Evolutionary conservation across 345 rosid species (phyloP), one percentile per base, ranked within the genome.

Genomic region (Citropsis articulata): DNA sequence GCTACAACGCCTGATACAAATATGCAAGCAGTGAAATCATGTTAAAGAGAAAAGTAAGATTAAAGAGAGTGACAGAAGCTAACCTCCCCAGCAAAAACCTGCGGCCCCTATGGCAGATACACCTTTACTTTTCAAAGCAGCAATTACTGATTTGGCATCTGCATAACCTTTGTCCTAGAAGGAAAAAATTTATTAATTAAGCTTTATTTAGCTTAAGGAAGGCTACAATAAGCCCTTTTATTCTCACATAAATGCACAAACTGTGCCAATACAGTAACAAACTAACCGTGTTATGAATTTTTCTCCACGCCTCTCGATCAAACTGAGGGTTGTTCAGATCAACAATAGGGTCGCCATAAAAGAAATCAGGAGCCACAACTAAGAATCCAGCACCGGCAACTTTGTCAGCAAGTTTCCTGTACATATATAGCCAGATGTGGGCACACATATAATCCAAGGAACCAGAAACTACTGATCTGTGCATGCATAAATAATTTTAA

Each of bases 1-100:
- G 72, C 78, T 14, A 75, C 64, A 50, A 7, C 24, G 19, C 64
- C 78, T 75, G 72, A 9, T 9, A 3, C 42, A 56, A 10, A 30
- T 45, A 45, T 35, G 48, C 64, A 35, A 45, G 71, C 24, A 35
- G 33, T 53, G 48, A 53, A 50, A 35, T 45, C 57, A 35, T 16
- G 31, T 36, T 31, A 18, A 5, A 66, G 13, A 12, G n/a, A 21
- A 63, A 63, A 42, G 66, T 25, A 21, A 5, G 16, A 48, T 42
- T 10, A 6, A 75, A 9, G 30, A 45, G 16, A 63, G 30, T 16
- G 42, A 75, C 48, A 63, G 24, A 50, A n/a, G 5, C 72, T 75
- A 65, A 75, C 78, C 78, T 75, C 78, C 78, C 78, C 78, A 75
- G 65, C 78, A 75, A 53, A 75, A 66, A 25, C 72, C 78, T 50